phyloP scores from a whole-genome alignment of 768 basidiomycete genomes.

The Lactarius vividus region DNA sequence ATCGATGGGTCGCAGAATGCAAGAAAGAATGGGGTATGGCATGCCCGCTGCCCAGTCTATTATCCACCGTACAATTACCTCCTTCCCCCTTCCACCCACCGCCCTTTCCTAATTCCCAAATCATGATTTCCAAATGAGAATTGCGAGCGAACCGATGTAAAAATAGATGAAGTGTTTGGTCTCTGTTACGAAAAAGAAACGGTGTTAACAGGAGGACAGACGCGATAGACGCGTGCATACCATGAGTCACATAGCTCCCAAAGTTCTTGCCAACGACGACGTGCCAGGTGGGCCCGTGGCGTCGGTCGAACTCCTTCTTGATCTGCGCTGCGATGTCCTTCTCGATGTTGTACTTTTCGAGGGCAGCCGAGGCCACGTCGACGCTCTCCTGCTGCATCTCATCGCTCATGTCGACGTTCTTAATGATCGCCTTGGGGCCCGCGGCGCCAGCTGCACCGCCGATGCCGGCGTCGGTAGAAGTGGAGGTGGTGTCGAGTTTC shows the following conservation, averaged over 20 bases:
- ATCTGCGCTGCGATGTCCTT: conserved; percentile 98
- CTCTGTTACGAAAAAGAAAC: conserved; percentile 48
- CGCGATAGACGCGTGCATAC: conserved; percentile 46
- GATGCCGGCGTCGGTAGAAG: conserved; percentile 53
- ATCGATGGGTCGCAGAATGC: conserved; percentile 9
- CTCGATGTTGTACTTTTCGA: conserved; percentile 92
- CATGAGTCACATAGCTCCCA: conserved; percentile 97
- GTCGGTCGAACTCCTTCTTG: conserved; percentile 96
- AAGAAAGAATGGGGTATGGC: conserved; percentile 9
- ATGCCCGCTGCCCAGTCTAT: conserved; percentile 15
- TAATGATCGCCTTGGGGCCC: conserved; percentile 84
- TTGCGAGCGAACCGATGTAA: conserved; percentile 88
- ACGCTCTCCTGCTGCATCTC: conserved; percentile 96
- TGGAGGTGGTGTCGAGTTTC: conserved; percentile 57
- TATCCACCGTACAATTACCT: conserved; percentile 4
- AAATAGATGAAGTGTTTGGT: conserved; percentile 99
- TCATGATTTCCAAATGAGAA: conserved; percentile 93
- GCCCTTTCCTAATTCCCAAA: not conserved
- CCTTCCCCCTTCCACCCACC: not conserved
- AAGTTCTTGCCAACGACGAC: conserved; percentile 99
- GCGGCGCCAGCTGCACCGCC: conserved; percentile 32
- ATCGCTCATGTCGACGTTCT: conserved; percentile 95
- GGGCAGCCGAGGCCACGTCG: conserved; percentile 78
- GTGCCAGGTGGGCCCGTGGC: conserved; percentile 95
- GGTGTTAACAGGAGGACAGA: conserved; percentile 16